These are phyloP conservation scores for Epichloe uncinata DNA, from an alignment of 2,329 filamentous ascomycete species.

Conservation along the genomic window DNA sequence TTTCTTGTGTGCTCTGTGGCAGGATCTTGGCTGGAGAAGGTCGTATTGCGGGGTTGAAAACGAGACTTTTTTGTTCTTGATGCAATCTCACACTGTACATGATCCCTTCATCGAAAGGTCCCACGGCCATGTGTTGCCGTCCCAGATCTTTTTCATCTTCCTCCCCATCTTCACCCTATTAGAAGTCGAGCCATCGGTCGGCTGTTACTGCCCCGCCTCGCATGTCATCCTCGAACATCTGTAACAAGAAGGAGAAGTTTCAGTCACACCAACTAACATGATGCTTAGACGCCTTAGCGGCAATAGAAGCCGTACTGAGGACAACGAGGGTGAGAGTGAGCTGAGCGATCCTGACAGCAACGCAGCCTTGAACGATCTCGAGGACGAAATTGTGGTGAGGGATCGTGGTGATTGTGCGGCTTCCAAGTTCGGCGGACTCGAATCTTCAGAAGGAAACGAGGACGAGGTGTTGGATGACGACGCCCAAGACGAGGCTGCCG, in stretches of 20 bases:
- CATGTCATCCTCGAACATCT: background rate
- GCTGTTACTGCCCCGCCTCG: background rate
- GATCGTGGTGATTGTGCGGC: conserved; percentile 24
- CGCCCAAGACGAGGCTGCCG: conserved; percentile 22
- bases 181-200: background rate
- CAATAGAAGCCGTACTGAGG: conserved; percentile 19
- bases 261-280: conserved; percentile 12
- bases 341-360: conserved; percentile 28
- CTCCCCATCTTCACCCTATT: background rate
- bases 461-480: conserved; percentile 33
- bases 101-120: background rate
- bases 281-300: conserved; percentile 16
- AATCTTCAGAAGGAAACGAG: conserved; percentile 21
- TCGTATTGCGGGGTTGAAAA: background rate
- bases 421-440: conserved; percentile 14
- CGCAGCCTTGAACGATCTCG: conserved; percentile 25
- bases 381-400: conserved; percentile 41
- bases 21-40: background rate
- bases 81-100: background rate
- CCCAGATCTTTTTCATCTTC: background rate
- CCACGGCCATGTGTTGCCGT: background rate
- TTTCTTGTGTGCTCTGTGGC: background rate
- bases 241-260: background rate
- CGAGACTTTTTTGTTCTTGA: background rate
- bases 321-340: conserved; percentile 28